Percentiles rank a stretch among this genome's conserved stretches.
Evolutionary conservation across 106 monocot species (phyloP).

Genomic region (Phalaenopsis equestris): DNA sequence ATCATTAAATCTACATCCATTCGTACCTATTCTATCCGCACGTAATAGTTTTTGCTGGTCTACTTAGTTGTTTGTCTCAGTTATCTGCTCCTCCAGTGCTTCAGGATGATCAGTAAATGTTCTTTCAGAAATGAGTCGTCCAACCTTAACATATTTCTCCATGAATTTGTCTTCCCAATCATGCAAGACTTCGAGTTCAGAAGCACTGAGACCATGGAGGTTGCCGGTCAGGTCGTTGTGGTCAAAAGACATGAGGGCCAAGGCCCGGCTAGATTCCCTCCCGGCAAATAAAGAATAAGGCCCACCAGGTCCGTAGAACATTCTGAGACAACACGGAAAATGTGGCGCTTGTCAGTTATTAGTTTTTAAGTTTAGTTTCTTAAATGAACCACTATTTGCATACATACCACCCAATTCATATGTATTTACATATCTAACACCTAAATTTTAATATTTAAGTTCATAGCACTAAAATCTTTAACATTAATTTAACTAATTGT

Average conservation of each 20-base stretch:
- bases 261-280: conserved; percentile 68
- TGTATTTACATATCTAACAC: no score
- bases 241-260: conserved; percentile 85
- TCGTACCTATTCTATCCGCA: background rate
- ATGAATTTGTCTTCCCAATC: conserved; percentile 90
- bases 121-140: conserved; percentile 39
- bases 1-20: no score
- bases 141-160: conserved; percentile 75
- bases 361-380: background rate
- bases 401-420: no score
- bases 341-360: background rate
- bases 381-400: background rate
- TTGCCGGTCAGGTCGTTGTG: conserved; percentile 54
- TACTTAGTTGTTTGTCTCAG: background rate
- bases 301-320: conserved; percentile 84
- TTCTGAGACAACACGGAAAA: conserved; percentile 26
- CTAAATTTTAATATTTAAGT: no score
- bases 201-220: conserved; percentile 51
- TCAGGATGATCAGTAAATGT: background rate
- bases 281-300: conserved; percentile 87
- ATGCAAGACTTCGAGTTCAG: conserved; percentile 56
- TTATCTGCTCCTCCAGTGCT: background rate
- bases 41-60: background rate
- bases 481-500: no score
- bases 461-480: no score